Percentiles rank a stretch among this genome's conserved stretches.
These are phyloP conservation scores for Pisolithus marmoratus DNA, from an alignment of 768 basidiomycete species.

Conservation along the genomic window DNA sequence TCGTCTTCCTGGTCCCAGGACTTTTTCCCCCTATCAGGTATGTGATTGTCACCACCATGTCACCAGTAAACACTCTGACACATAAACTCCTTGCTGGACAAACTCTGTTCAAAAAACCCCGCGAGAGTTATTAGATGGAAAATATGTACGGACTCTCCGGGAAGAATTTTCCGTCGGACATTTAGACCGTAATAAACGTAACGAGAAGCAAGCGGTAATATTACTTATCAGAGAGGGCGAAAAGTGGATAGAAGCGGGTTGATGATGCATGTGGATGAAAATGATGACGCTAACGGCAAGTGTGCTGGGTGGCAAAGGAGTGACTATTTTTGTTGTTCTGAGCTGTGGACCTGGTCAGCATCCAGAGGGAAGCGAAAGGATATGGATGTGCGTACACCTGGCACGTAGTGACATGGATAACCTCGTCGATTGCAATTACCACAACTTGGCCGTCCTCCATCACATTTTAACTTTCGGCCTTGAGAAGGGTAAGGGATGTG, in stretches of 20 bases:
- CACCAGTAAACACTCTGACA: too few relatives aligned
- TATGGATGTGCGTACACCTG: conserved; percentile 51
- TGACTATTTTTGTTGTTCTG: conserved; percentile 28
- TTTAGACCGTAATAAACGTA: conserved; percentile 2
- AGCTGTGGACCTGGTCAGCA: conserved; percentile 13
- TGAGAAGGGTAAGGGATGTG: conserved; percentile 3
- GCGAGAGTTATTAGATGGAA: not conserved
- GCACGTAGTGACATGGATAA: conserved; percentile 52
- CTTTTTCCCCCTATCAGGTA: not conserved
- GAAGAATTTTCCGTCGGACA: conserved; percentile 17
- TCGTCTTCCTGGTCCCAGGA: not conserved
- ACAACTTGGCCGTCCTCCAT: conserved; percentile 58
- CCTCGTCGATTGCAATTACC: conserved; percentile 59
- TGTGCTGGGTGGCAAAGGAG: not conserved
- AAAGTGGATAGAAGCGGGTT: conserved; percentile 3
- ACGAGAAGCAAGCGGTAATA: conserved; percentile 9
- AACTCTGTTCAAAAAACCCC: not conserved
- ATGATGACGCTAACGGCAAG: not conserved
- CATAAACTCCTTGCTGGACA: not conserved
- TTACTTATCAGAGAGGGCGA: conserved; percentile 11
- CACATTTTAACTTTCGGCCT: conserved; percentile 73
- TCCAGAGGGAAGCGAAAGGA: conserved; percentile 2
- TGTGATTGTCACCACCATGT: not conserved
- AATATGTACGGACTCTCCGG: conserved; percentile 3
- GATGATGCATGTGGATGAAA: conserved; percentile 1